A percentile compares a stretch with the other conserved stretches of the same genome.
phyloP scores from a whole-genome alignment of 352 stramenopile species.

The Pythium apleroticum region DNA sequence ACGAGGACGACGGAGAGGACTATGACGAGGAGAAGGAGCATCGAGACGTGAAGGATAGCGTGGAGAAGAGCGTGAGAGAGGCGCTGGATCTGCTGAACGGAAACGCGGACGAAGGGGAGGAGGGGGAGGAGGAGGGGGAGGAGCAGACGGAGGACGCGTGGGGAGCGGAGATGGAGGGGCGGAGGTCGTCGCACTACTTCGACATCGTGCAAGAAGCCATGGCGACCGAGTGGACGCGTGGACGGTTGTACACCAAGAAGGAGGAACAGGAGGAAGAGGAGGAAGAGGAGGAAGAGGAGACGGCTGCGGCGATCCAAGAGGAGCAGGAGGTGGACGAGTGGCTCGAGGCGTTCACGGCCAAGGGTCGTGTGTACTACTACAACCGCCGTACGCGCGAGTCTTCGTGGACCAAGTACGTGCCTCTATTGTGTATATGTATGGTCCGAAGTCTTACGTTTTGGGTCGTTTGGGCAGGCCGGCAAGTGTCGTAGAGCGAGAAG shows the following conservation, averaged over 20 bases:
- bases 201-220: slow-evolving; percentile 57
- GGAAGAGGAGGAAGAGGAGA: slow-evolving; percentile 6
- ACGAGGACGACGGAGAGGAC: neutral
- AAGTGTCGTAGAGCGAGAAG: neutral
- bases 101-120: slow-evolving; percentile 17
- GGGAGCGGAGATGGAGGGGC: slow-evolving; percentile 3
- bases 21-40: slow-evolving; percentile 19
- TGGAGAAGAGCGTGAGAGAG: slow-evolving; percentile 53
- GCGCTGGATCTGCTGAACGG: slow-evolving; percentile 53
- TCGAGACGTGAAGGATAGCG: slow-evolving; percentile 33
- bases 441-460: neutral
- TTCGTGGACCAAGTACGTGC: slow-evolving; percentile 74
- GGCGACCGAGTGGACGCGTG: slow-evolving; percentile 16
- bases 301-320: slow-evolving; percentile 4
- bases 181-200: slow-evolving; percentile 29
- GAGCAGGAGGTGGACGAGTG: slow-evolving; percentile 43
- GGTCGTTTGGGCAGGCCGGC: neutral
- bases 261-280: slow-evolving; percentile 13
- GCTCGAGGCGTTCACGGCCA: slow-evolving; percentile 82
- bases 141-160: slow-evolving; percentile 3
- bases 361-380: slow-evolving; percentile 89
- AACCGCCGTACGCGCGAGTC: slow-evolving; percentile 83
- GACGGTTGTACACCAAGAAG: neutral
- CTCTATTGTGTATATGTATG: neutral
- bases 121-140: slow-evolving; percentile 23